These are phyloP conservation scores for Fusarium sp. DNA, from an alignment of 2,329 filamentous ascomycete species.

Conservation along the genomic window DNA sequence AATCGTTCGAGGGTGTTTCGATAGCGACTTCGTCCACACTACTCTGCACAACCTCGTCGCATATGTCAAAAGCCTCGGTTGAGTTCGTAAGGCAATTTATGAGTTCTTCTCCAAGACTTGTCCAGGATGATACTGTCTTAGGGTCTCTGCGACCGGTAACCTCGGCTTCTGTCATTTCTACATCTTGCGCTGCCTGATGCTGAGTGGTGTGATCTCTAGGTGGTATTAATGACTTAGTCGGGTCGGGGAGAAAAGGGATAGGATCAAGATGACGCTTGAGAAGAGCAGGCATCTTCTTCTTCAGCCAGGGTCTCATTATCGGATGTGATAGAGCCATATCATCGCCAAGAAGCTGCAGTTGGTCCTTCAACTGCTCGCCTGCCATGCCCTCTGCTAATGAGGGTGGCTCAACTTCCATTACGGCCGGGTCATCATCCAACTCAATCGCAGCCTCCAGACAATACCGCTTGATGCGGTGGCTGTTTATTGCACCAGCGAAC, in stretches of 20 bases:
- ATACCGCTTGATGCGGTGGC: slow-evolving; percentile 68
- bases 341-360: slow-evolving; percentile 67
- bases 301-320: slow-evolving; percentile 68
- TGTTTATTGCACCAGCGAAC: slow-evolving; percentile 69
- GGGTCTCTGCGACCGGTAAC: slow-evolving; percentile 22
- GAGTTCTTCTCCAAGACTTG: slow-evolving; percentile 51
- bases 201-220: slow-evolving; percentile 38
- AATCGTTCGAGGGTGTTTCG: slow-evolving; percentile 33
- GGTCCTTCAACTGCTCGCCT: slow-evolving; percentile 70
- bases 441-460: slow-evolving; percentile 76
- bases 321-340: slow-evolving; percentile 70
- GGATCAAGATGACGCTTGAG: slow-evolving; percentile 70
- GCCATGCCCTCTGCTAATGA: slow-evolving; percentile 73
- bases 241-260: slow-evolving; percentile 71
- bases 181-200: slow-evolving; percentile 28
- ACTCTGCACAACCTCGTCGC: slow-evolving; percentile 46
- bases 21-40: slow-evolving; percentile 45
- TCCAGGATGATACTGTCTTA: slow-evolving; percentile 49
- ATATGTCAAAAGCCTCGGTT: slow-evolving; percentile 47
- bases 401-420: slow-evolving; percentile 71
- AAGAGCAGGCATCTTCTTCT: slow-evolving; percentile 62
- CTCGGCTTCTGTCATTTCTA: slow-evolving; percentile 38
- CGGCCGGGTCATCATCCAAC: slow-evolving; percentile 73
- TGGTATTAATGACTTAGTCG: slow-evolving; percentile 56
- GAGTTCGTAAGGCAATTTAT: slow-evolving; percentile 50